Base-by-base conservation (phyloP, 768 basidiomycete genomes). In the Suillus weaverae region DNA sequence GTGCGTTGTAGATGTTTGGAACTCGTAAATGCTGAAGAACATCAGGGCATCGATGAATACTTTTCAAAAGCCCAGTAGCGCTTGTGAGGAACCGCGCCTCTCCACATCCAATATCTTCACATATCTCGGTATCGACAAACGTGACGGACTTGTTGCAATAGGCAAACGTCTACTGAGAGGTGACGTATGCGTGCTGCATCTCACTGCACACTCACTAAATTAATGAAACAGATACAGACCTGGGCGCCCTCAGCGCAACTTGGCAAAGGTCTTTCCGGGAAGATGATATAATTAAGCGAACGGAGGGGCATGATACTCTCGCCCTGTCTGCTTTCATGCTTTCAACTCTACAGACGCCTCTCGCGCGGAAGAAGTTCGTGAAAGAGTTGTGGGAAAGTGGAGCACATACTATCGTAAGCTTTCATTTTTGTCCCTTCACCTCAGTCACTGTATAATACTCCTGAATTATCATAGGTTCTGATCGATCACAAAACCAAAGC, bases 381-480 rank as follows among this genome's bases (percentile, higher is more conserved):
- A 87, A 89, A 71, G 87, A 92, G 70, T 91, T 98, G 83, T 98
- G 95, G 95, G 84, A 91, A 54, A 94, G 93, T 70, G 94, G 93
- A 51, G 95, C 95, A 26, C 86, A 91, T 71, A 85, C 87, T 30
- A 87, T 97, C 56, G 92, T 95, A 69, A 68, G 79, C 64, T 56
- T 59, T 67, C n/a, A 33, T 64, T 35, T 62, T 18, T 36, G 50
- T n/a, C 62, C 32, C 54, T 36, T 35, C 56, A 43, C 22, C 13
- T 26, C 16, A 56, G 41, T 60, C 53, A 36, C 22, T 10, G 10
- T 46, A n/a, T 35, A 26, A 43, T 57, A 63, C 61, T 62, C 35
- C 60, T 61, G 50, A 60, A 26, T 67, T 53, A 54, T 33, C 14
- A 41, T 68, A 95, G 92, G 81, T 96, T 61, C 80, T 99, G 51